These are phyloP conservation scores for Pistacia vera DNA, from an alignment of 345 rosid species.

Conservation along the genomic window DNA sequence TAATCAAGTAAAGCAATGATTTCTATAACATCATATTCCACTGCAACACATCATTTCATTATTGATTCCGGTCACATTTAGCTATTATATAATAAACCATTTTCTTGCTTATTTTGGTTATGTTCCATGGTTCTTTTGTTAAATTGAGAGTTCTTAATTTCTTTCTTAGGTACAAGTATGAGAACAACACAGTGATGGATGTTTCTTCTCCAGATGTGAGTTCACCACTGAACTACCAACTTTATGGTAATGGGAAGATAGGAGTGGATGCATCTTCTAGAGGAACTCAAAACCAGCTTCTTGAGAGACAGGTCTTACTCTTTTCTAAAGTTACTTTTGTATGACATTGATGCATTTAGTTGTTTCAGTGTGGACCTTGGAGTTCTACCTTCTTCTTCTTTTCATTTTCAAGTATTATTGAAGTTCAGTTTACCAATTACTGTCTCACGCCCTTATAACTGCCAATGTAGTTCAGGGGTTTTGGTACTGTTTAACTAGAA, in stretches of 20 bases:
- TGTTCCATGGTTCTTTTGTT: not conserved
- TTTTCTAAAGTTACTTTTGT: constrained; percentile 15
- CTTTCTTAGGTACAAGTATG: constrained; percentile 71
- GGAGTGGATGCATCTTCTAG: constrained; percentile 65
- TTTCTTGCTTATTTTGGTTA: too few relatives aligned
- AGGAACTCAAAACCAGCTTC: constrained; percentile 91
- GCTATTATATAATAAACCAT: too few relatives aligned
- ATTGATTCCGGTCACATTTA: too few relatives aligned
- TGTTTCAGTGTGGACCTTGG: not conserved
- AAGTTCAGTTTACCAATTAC: not conserved
- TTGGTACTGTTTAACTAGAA: constrained; percentile 1
- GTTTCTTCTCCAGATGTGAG: constrained; percentile 68
- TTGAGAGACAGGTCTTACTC: constrained; percentile 81
- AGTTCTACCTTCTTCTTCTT: not conserved
- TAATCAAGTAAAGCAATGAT: too few relatives aligned
- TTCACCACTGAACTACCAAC: constrained; percentile 72
- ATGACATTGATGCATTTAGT: not conserved
- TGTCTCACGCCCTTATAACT: not conserved
- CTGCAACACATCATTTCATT: too few relatives aligned
- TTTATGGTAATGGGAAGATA: constrained; percentile 73
- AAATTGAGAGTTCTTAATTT: constrained; percentile 13
- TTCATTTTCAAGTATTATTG: not conserved
- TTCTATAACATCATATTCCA: too few relatives aligned
- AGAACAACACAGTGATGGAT: constrained; percentile 84
- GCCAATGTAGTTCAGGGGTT: constrained; percentile 7